Evolutionary conservation across 83 land plant genomes (phyloP).

Genomic region (Diphasiastrum complanatum): DNA sequence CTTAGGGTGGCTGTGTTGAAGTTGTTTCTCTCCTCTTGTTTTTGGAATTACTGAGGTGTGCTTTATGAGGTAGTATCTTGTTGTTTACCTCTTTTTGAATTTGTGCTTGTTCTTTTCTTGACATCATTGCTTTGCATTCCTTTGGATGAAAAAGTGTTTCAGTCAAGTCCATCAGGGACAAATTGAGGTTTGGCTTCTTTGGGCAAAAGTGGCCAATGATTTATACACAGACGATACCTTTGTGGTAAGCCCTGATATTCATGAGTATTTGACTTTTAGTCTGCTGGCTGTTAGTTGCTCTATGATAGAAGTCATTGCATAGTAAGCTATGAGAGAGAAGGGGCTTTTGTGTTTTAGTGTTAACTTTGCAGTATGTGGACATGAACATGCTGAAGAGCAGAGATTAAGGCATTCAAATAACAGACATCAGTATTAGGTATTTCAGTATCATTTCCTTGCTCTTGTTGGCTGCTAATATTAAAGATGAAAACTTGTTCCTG

Average conservation of each 20-base stretch:
- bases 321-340: too few relatives aligned
- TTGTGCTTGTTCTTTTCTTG: not conserved
- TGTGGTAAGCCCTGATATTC: conserved; percentile 49
- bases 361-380: too few relatives aligned
- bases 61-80: too few relatives aligned
- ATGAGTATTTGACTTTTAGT: not conserved
- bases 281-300: not conserved
- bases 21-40: too few relatives aligned
- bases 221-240: conserved; percentile 85
- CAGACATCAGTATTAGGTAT: too few relatives aligned
- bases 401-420: too few relatives aligned
- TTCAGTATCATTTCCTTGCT: too few relatives aligned
- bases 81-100: not conserved
- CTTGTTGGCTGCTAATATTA: too few relatives aligned
- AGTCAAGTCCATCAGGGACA: conserved; percentile 49
- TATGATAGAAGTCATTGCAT: not conserved
- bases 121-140: not conserved
- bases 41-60: too few relatives aligned
- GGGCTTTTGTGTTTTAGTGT: too few relatives aligned
- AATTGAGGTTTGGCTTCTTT: conserved; percentile 57
- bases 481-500: not conserved
- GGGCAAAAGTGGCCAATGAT: conserved; percentile 71
- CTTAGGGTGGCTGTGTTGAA: too few relatives aligned
- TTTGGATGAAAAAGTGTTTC: conserved; percentile 59
- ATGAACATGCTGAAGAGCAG: too few relatives aligned